phyloP scores from a whole-genome alignment of 2,329 filamentous ascomycete genomes.

The Pestalotiopsis sp. region DNA sequence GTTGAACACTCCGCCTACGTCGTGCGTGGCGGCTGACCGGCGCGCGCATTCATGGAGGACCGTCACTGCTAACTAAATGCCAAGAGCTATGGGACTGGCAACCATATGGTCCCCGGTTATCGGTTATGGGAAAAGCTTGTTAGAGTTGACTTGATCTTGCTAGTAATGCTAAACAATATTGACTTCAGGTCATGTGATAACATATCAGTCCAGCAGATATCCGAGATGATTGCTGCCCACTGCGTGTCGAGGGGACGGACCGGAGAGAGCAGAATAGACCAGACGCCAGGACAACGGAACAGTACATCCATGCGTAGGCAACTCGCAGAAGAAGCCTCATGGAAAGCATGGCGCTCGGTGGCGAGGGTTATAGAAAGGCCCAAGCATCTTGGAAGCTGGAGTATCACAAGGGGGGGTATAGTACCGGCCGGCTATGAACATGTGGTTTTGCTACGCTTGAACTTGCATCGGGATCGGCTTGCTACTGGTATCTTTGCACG shows the following conservation, averaged over 20 bases:
- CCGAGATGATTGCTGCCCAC: background rate
- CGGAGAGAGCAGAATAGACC: background rate
- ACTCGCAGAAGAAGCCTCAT: background rate
- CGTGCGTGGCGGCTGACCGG: background rate
- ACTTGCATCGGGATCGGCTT: background rate
- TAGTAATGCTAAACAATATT: background rate
- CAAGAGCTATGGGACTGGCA: background rate
- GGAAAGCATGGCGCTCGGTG: background rate
- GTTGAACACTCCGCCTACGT: background rate
- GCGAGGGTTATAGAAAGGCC: background rate
- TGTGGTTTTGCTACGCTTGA: background rate
- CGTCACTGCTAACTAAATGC: background rate
- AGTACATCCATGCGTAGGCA: background rate
- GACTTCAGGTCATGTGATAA: background rate
- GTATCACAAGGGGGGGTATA: slow-evolving; percentile 5
- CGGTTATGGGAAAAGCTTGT: background rate
- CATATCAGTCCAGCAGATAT: background rate
- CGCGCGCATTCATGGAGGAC: background rate
- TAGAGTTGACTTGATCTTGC: background rate
- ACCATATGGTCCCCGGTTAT: background rate
- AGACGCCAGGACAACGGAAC: background rate
- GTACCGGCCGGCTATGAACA: background rate
- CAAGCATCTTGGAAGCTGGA: background rate
- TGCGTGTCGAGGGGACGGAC: background rate
- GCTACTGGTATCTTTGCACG: background rate